A percentile compares a stretch with the other conserved stretches of the same genome.
Conservation (phyloP, 202 grass and related monocot species). For the Brachypodium distachyon region DNA sequence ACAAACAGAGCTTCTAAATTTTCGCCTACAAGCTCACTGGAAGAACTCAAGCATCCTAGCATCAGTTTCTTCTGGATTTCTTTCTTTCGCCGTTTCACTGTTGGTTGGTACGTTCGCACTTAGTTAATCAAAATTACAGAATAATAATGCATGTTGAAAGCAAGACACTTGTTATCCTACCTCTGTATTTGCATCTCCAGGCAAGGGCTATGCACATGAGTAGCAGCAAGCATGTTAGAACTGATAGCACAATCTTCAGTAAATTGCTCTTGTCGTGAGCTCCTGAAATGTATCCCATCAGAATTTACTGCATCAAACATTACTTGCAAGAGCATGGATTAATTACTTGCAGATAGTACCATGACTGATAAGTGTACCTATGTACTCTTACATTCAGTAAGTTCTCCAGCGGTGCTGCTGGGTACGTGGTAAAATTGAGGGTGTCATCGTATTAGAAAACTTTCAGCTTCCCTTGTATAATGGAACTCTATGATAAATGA, state of each 20-base stretch:
- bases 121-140: no score
- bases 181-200: constrained; percentile 16
- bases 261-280: not conserved
- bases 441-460: not conserved
- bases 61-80: not conserved
- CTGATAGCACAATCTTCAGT: not conserved
- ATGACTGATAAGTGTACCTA: not conserved
- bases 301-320: not conserved
- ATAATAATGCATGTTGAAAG: not conserved
- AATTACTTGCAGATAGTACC: not conserved
- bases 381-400: not conserved
- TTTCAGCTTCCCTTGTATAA: not conserved
- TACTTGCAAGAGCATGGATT: not conserved
- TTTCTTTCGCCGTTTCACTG: not conserved
- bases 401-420: not conserved
- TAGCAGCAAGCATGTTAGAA: not conserved
- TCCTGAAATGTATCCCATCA: not conserved
- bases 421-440: not conserved
- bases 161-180: not conserved
- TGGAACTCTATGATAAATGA: not conserved
- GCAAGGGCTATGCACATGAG: not conserved
- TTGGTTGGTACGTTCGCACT: no score
- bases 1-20: constrained; percentile 5
- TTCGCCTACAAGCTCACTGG: not conserved
- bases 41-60: not conserved